Conservation (phyloP, 2,329 filamentous ascomycete genomes). For the Colletotrichum sp. region DNA sequence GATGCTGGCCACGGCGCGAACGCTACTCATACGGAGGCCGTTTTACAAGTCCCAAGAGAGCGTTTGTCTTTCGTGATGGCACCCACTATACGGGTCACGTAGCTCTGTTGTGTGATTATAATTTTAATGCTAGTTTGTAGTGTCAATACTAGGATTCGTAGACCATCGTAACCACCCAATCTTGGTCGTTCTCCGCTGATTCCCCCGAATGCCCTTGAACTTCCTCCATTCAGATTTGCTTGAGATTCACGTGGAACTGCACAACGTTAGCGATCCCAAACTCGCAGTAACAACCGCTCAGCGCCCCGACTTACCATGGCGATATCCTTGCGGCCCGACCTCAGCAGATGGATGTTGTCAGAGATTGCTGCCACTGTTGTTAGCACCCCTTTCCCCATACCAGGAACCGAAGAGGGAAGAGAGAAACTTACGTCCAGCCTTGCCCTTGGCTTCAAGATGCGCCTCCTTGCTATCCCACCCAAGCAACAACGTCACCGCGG, state of each 20-base stretch:
- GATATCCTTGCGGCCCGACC: conserved; percentile 31
- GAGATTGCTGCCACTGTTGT: conserved; percentile 32
- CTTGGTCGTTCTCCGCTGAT: neutral
- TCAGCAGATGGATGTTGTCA: conserved; percentile 37
- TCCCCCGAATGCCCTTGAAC: neutral
- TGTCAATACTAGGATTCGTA: neutral
- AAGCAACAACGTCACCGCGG: conserved; percentile 36
- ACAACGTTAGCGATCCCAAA: neutral
- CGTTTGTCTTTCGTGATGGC: neutral
- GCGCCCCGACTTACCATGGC: conserved; percentile 34
- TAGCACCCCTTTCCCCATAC: too few species aligned
- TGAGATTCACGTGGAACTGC: conserved; percentile 19
- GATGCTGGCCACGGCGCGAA: neutral
- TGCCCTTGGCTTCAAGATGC: conserved; percentile 33
- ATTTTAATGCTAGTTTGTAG: neutral
- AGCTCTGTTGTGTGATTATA: neutral
- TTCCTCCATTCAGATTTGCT: conserved; percentile 2
- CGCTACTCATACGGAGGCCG: neutral
- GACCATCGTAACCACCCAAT: neutral
- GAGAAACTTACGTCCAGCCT: conserved; percentile 24
- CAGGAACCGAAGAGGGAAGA: too few species aligned
- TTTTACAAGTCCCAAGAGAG: neutral
- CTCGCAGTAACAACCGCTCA: neutral
- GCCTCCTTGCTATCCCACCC: conserved; percentile 45
- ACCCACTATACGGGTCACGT: too few species aligned